Evolutionary conservation across 257 asterid genomes (phyloP), one percentile per base, ranked within the genome.

Genomic region (Scutellaria barbata): DNA sequence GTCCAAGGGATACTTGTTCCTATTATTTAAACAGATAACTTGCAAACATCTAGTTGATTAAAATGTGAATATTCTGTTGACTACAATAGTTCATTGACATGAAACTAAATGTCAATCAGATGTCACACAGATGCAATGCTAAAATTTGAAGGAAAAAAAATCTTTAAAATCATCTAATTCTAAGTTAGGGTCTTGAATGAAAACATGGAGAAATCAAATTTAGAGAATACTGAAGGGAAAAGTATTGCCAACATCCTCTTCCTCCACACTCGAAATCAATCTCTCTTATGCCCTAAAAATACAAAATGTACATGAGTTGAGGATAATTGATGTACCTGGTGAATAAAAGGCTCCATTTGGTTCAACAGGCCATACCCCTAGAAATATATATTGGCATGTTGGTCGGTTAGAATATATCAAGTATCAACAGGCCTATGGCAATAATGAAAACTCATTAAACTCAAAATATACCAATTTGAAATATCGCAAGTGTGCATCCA

Each of bases 401-500:
- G 70, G 72, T 74, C 70, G 71, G 76, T 74, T 48, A 51, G 52
- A 45, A 10, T 52, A 77, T 20, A 76, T 13, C 79, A 52, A 54
- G 48, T 39, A 81, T 63, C 68, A 30, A 3, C 68, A 71, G 3
- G 40, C 33, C 0, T 2, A 30, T 30, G 35, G 75, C 22, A 68
- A 42, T 72, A 63, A 56, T 58, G 22, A 17, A 22, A 66, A 64
- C 18, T n/a, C 30, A 58, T 50, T 54, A 54, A 53, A 56, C 70
- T 50, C 7, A 74, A 22, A 57, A 75, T 83, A 18, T 59, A 91
- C 99, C 99, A 94, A 72, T 83, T 94, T 94, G 81, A 89, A 91
- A 72, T 86, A 94, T 74, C 96, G 92, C 61, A 94, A 84, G 77
- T 94, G 99, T 62, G 99, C 89, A 89, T 94, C 98, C 98, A 94